Percentiles rank a stretch among this genome's conserved stretches.
Evolutionary conservation across 495 filamentous ascomycete species (phyloP).

Genomic region (Tuber melanosporum): DNA sequence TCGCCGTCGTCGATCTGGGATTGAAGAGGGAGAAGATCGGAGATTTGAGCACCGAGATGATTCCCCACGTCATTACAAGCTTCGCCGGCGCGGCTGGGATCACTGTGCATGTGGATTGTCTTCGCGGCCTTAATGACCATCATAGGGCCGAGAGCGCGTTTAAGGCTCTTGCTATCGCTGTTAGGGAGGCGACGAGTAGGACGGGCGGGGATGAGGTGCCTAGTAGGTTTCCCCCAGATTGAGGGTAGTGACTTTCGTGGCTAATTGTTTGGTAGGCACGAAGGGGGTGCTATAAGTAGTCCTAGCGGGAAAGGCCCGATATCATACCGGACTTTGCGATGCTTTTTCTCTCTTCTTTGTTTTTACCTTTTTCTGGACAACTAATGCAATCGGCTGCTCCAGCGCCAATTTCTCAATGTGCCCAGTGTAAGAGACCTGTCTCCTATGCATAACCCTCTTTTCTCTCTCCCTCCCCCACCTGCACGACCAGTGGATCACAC

Average conservation of each 20-base stretch:
- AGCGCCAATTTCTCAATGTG: neutral
- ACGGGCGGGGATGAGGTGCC: constrained; percentile 78
- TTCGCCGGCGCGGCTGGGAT: constrained; percentile 87
- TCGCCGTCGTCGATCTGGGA: constrained; percentile 69
- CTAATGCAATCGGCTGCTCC: neutral
- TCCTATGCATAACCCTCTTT: neutral
- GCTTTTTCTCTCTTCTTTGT: neutral
- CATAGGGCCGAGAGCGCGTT: constrained; percentile 95
- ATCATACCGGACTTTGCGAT: neutral
- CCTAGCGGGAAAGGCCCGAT: neutral
- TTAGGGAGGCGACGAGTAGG: constrained; percentile 64
- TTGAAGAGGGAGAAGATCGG: constrained; percentile 87
- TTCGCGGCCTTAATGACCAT: constrained; percentile 88
- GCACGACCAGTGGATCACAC: neutral
- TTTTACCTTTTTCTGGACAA: too few relatives aligned
- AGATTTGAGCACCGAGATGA: constrained; percentile 89
- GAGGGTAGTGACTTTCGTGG: neutral
- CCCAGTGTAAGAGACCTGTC: neutral
- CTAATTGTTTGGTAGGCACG: constrained; percentile 20
- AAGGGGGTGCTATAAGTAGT: constrained; percentile 32
- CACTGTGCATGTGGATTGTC: constrained; percentile 85
- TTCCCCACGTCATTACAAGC: constrained; percentile 88
- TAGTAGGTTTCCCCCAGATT: constrained; percentile 49
- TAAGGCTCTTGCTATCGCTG: constrained; percentile 86
- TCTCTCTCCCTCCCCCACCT: neutral